Percentiles rank a stretch among this genome's conserved stretches.
Evolutionary conservation across 371 early-diverging fungal species (phyloP).

Genomic region (Chytridium lagenaria): DNA sequence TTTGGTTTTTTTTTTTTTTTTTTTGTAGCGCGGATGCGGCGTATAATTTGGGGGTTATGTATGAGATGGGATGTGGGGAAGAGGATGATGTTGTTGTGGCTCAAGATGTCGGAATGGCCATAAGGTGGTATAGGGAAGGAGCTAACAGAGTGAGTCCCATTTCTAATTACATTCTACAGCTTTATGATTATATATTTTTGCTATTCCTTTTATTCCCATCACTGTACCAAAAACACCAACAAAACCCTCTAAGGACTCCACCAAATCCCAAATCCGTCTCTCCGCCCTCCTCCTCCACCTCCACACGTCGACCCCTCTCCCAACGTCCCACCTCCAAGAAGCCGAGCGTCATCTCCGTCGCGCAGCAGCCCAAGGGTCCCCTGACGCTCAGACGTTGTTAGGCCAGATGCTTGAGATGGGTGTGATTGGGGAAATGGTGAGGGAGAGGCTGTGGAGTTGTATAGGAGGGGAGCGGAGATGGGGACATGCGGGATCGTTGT

Average conservation of each 20-base stretch:
- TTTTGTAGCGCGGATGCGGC: conserved; percentile 50
- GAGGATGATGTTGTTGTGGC: conserved; percentile 27
- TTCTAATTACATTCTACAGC: no score
- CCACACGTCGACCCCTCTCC: conserved; percentile 29
- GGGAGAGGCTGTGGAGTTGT: conserved; percentile 42
- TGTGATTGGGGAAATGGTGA: conserved; percentile 37
- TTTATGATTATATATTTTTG: no score
- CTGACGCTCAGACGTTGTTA: conserved; percentile 51
- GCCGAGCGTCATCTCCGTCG: conserved; percentile 16
- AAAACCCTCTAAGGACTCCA: conserved; percentile 39
- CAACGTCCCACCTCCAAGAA: conserved; percentile 7
- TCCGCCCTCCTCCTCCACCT: conserved; percentile 33
- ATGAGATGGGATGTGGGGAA: conserved; percentile 53
- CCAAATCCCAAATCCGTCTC: conserved; percentile 47
- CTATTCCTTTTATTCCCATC: not conserved
- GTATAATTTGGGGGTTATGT: conserved; percentile 48
- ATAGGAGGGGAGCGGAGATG: conserved; percentile 44
- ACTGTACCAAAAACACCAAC: not conserved
- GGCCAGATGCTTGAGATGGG: conserved; percentile 55
- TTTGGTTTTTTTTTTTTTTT: no score
- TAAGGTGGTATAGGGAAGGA: conserved; percentile 50
- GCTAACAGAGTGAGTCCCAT: conserved; percentile 46
- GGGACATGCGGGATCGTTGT: conserved; percentile 50
- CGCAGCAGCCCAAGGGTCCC: conserved; percentile 31
- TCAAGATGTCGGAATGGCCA: conserved; percentile 44